Conservation (phyloP, 2,329 filamentous ascomycete species). For the Tolypocladium sp. region DNA sequence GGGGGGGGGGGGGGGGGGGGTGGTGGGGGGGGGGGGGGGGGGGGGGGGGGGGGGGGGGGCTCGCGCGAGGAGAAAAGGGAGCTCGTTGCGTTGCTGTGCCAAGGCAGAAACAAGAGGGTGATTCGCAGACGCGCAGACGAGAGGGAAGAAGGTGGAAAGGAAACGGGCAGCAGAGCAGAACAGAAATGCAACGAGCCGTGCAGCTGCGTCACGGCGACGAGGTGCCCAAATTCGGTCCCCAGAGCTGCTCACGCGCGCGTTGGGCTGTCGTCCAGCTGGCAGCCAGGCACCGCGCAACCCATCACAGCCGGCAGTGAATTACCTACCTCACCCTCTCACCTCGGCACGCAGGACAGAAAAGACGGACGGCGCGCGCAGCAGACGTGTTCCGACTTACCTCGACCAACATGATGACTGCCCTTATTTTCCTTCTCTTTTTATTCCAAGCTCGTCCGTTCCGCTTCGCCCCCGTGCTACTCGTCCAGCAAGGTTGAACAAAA, state of each 20-base stretch:
- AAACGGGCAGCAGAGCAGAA: background rate
- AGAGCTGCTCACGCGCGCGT: background rate
- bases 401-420: constrained; percentile 20
- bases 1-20: too few species aligned
- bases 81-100: background rate
- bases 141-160: background rate
- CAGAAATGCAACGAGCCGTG: background rate
- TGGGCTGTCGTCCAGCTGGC: background rate
- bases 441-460: background rate
- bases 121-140: background rate
- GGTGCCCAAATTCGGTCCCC: background rate
- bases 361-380: background rate
- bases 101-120: background rate
- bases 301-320: background rate
- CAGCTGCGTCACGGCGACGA: background rate
- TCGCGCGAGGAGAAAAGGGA: constrained; percentile 2
- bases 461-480: background rate
- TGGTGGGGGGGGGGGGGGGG: too few species aligned
- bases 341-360: background rate
- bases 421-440: constrained; percentile 10
- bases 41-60: too few species aligned
- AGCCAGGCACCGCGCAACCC: background rate
- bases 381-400: constrained; percentile 19
- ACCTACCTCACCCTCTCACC: background rate
- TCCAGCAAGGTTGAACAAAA: background rate